Percentiles rank a stretch among this genome's conserved stretches.
phyloP scores from a whole-genome alignment of 768 basidiomycete genomes.

The Phaffia tasmanica region DNA sequence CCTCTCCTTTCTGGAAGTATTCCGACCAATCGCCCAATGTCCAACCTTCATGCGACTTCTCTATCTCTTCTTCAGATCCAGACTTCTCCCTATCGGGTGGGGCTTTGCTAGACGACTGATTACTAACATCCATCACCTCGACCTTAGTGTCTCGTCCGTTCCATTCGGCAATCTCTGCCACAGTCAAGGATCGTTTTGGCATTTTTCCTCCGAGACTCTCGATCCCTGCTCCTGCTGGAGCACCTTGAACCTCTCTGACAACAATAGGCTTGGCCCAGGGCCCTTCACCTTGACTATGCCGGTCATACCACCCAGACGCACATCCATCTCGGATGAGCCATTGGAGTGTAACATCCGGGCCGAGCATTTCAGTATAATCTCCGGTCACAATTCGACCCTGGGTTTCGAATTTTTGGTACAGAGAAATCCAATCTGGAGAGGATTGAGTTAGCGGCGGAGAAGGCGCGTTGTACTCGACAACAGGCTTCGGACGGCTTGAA shows the following conservation, averaged over 20 bases:
- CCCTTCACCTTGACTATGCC: neutral
- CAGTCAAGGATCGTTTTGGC: conserved; percentile 14
- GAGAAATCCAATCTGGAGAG: no score
- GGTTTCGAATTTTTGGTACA: no score
- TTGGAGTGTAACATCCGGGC: neutral
- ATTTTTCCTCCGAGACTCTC: conserved; percentile 15
- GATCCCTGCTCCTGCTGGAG: neutral
- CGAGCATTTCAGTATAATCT: conserved; percentile 14
- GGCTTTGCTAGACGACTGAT: conserved; percentile 7
- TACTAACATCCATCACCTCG: conserved; percentile 23
- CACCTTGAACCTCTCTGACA: neutral
- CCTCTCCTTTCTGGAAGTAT: conserved; percentile 48
- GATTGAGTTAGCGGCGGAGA: no score
- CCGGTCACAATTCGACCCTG: neutral
- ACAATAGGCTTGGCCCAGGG: neutral
- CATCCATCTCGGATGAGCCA: neutral
- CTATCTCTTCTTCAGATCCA: neutral
- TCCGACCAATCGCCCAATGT: conserved; percentile 81
- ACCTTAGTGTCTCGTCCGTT: conserved; percentile 17
- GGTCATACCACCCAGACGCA: conserved; percentile 4
- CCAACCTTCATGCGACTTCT: conserved; percentile 44
- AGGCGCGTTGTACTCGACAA: no score
- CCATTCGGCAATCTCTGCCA: conserved; percentile 12
- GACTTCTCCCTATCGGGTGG: conserved; percentile 8
- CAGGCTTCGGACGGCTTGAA: no score